A percentile compares a stretch with the other conserved stretches of the same genome.
Conservation (phyloP, 2,329 filamentous ascomycete species). For the Clonostachys rosea region DNA sequence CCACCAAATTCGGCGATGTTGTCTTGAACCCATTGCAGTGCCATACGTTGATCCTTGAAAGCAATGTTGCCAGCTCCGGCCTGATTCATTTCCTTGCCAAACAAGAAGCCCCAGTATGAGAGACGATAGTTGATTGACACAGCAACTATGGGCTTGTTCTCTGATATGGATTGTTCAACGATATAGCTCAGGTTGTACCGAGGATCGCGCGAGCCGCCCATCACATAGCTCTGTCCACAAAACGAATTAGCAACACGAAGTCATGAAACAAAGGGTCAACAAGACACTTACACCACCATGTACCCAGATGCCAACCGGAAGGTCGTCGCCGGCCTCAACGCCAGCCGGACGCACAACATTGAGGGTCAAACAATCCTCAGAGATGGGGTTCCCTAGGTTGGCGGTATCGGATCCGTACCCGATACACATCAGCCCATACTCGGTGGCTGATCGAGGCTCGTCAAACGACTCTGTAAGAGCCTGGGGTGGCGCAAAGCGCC, state of each 20-base stretch:
- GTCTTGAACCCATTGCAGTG: slow-evolving; percentile 22
- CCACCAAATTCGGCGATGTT: slow-evolving; percentile 21
- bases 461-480: slow-evolving; percentile 30
- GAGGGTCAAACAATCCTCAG: slow-evolving; percentile 41
- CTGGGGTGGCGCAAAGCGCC: slow-evolving; percentile 28
- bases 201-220: slow-evolving; percentile 42
- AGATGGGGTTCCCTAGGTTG: slow-evolving; percentile 25
- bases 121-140: slow-evolving; percentile 51
- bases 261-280: not conserved
- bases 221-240: slow-evolving; percentile 1
- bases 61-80: slow-evolving; percentile 43
- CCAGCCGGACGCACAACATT: slow-evolving; percentile 35
- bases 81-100: slow-evolving; percentile 33
- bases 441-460: slow-evolving; percentile 27
- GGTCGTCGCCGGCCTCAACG: slow-evolving; percentile 24
- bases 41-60: slow-evolving; percentile 25
- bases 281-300: slow-evolving; percentile 36
- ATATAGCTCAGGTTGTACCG: slow-evolving; percentile 58
- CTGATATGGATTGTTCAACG: slow-evolving; percentile 44
- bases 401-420: slow-evolving; percentile 27
- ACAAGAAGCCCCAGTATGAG: slow-evolving; percentile 48
- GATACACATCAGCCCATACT: slow-evolving; percentile 39
- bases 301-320: slow-evolving; percentile 58
- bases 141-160: slow-evolving; percentile 48
- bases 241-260: slow-evolving; percentile 8